These are phyloP conservation scores for Rhizodiscina lignyota DNA, from an alignment of 495 filamentous ascomycete species.

Conservation along the genomic window DNA sequence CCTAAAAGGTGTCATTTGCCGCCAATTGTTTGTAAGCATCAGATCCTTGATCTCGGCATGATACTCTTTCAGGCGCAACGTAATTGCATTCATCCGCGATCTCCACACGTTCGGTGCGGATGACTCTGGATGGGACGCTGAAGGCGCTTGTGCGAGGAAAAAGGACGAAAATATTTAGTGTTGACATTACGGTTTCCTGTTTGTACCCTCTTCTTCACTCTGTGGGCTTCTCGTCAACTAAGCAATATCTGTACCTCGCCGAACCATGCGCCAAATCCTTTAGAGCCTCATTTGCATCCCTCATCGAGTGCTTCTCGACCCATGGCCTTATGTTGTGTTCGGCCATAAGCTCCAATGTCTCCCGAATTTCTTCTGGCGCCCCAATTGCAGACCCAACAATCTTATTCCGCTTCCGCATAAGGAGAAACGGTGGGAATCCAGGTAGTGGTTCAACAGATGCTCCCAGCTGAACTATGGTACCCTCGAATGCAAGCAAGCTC, in stretches of 20 bases:
- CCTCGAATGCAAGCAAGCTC: conserved; percentile 47
- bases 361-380: conserved; percentile 51
- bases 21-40: too few relatives aligned
- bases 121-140: too few relatives aligned
- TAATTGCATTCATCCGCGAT: too few relatives aligned
- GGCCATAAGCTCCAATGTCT: conserved; percentile 65
- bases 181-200: too few relatives aligned
- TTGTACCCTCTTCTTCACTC: too few relatives aligned
- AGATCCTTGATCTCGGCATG: too few relatives aligned
- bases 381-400: conserved; percentile 64
- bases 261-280: conserved; percentile 51
- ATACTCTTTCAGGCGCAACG: too few relatives aligned
- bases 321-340: conserved; percentile 60
- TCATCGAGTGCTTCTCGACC: conserved; percentile 54
- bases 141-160: too few relatives aligned
- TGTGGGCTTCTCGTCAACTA: conserved; percentile 64
- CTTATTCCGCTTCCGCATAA: conserved; percentile 57
- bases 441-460: conserved; percentile 48
- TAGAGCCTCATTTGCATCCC: conserved; percentile 52
- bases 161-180: too few relatives aligned
- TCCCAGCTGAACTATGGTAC: conserved; percentile 71
- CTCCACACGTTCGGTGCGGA: too few relatives aligned
- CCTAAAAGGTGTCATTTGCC: too few relatives aligned
- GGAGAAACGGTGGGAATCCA: conserved; percentile 40
- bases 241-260: conserved; percentile 58